Conservation (phyloP, 225 moss, liverwort and hornwort genomes). For the Climacium dendroides region DNA sequence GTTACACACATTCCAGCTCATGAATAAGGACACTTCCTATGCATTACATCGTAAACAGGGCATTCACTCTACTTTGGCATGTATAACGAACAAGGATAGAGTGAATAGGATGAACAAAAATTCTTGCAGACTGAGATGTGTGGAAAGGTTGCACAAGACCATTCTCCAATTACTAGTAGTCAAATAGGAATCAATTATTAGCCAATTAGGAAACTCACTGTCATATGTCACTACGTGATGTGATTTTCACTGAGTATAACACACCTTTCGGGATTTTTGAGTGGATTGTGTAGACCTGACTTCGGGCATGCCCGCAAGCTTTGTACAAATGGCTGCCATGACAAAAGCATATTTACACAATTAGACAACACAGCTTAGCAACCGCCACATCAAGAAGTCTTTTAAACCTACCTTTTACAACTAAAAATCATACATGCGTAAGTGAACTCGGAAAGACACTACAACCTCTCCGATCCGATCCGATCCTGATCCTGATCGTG, state of each 20-base stretch:
- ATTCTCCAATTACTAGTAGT: neutral
- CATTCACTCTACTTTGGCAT: neutral
- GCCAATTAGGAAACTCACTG: neutral
- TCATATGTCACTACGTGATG: neutral
- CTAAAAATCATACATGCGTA: neutral
- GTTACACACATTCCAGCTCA: neutral
- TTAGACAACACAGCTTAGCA: neutral
- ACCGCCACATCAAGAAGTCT: neutral
- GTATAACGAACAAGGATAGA: neutral
- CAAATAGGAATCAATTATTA: neutral
- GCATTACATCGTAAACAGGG: neutral
- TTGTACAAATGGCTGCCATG: conserved; percentile 72
- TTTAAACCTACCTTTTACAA: neutral
- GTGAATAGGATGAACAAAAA: neutral
- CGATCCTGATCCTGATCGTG: no score
- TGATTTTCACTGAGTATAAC: neutral
- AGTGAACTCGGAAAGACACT: neutral
- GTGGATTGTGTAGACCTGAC: conserved; percentile 95
- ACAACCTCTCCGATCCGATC: neutral
- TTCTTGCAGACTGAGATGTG: neutral
- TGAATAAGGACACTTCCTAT: neutral
- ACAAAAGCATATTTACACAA: neutral
- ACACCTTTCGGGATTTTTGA: conserved; percentile 90
- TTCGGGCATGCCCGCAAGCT: conserved; percentile 80
- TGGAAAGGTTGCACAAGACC: neutral